Evolutionary conservation across 768 basidiomycete species (phyloP), one percentile per base, ranked within the genome.

Genomic region (Amanita phalloides): DNA sequence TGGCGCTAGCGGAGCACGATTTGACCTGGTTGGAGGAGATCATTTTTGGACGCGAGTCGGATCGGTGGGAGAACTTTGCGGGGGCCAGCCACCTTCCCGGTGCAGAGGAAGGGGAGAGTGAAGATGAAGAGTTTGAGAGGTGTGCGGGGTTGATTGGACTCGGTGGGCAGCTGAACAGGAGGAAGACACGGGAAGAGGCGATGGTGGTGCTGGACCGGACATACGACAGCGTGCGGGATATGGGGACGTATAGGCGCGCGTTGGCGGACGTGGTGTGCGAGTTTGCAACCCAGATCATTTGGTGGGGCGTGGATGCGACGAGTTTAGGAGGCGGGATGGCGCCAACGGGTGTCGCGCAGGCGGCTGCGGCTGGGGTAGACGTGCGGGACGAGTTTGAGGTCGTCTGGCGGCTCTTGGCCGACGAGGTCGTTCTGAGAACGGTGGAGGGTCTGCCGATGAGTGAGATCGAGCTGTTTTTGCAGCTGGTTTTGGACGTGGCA

Each of bases 171-270:
- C 25, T 38, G 32, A 45, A 13, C 39, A 25, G 51, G 26, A 14
- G 44, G 35, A 52, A 52, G 23, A 45, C 51, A 3, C 69, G 82
- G 20, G 59, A 68, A 35, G 76, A 77, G 14, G 68, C 82, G 48
- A 76, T 87, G 71, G 69, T 74, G 17, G 69, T 76, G 2, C 66
- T 90, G 32, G 70, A 79, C 50, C 62, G 61, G 8, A 78, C 81
- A 2, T 86, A 85, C 57, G 77, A 81, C 11, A 77, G 75, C 28
- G 73, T 90, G 36, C 79, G 74, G 59, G 87, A 89, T 55, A 83
- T 88, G 71, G 75, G 73, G 30, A 66, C 68, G 9, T 86, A 89
- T 62, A 72, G 87, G 37, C 70, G 72, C 48, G 70, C 71, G 0
- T 63, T 79, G 17, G 75, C 71, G 0, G 71, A 78, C 48, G 64